A percentile compares a stretch with the other conserved stretches of the same genome.
These are phyloP conservation scores for Hyaloscypha bicolor DNA, from an alignment of 495 filamentous ascomycete genomes.

Conservation along the genomic window DNA sequence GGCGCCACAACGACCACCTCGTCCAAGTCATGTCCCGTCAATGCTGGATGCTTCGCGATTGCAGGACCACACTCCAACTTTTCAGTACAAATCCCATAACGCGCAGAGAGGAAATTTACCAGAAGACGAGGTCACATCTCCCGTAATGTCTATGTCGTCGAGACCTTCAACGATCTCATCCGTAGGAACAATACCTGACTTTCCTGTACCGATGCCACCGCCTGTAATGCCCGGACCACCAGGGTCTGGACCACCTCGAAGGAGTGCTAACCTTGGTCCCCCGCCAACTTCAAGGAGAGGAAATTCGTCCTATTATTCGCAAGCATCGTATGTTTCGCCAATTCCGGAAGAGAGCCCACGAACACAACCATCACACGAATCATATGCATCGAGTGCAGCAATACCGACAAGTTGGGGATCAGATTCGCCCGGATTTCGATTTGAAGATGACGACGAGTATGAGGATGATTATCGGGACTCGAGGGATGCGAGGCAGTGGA, in stretches of 20 bases:
- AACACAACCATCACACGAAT: slow-evolving; percentile 56
- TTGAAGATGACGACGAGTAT: slow-evolving; percentile 47
- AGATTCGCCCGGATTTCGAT: slow-evolving; percentile 36
- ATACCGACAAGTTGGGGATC: slow-evolving; percentile 71
- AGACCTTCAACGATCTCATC: slow-evolving; percentile 59
- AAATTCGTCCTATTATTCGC: slow-evolving; percentile 72
- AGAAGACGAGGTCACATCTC: slow-evolving; percentile 33
- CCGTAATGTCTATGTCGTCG: slow-evolving; percentile 40
- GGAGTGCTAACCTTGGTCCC: slow-evolving; percentile 61
- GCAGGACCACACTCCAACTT: slow-evolving; percentile 52
- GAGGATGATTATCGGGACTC: slow-evolving; percentile 40
- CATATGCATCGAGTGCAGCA: slow-evolving; percentile 79
- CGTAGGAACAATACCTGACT: slow-evolving; percentile 48
- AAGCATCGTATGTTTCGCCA: slow-evolving; percentile 77
- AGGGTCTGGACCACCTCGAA: slow-evolving; percentile 43
- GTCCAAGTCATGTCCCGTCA: slow-evolving; percentile 61
- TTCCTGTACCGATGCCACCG: slow-evolving; percentile 60
- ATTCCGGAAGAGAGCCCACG: slow-evolving; percentile 81
- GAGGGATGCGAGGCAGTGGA: slow-evolving; percentile 42
- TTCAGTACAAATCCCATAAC: slow-evolving; percentile 49
- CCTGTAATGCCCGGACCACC: slow-evolving; percentile 21
- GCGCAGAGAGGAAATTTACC: slow-evolving; percentile 16
- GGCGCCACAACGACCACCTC: slow-evolving; percentile 68
- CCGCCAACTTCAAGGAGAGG: slow-evolving; percentile 71
- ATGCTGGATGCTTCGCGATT: slow-evolving; percentile 52